Evolutionary conservation across 768 basidiomycete genomes (phyloP).

Genomic region (Porphyrellus cyaneotinctus): DNA sequence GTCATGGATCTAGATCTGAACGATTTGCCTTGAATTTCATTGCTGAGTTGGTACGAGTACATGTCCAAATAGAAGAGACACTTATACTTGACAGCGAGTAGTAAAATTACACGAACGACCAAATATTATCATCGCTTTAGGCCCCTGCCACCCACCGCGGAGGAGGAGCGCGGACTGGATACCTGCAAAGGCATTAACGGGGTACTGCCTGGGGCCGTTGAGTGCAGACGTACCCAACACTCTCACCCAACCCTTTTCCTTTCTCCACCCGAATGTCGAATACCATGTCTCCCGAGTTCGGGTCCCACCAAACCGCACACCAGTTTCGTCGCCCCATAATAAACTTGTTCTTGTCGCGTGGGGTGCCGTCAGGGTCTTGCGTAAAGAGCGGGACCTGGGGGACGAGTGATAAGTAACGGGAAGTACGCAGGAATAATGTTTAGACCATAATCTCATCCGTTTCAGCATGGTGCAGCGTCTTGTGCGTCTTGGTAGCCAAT

Average conservation of each 20-base stretch:
- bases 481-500: slow-evolving; percentile 77
- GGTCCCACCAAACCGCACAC: slow-evolving; percentile 65
- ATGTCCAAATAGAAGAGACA: neutral
- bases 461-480: slow-evolving; percentile 72
- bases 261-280: slow-evolving; percentile 89
- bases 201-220: neutral
- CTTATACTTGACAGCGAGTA: neutral
- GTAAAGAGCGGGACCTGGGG: slow-evolving; percentile 70
- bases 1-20: slow-evolving; percentile 28
- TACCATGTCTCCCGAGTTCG: slow-evolving; percentile 54
- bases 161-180: slow-evolving; percentile 40
- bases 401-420: neutral
- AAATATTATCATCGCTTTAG: slow-evolving; percentile 4
- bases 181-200: slow-evolving; percentile 31
- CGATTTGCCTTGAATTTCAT: slow-evolving; percentile 20
- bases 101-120: neutral
- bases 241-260: slow-evolving; percentile 76
- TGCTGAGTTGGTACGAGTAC: neutral
- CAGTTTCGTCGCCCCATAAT: slow-evolving; percentile 91
- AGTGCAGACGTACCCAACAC: slow-evolving; percentile 56
- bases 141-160: slow-evolving; percentile 36
- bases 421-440: neutral
- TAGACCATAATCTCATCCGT: slow-evolving; percentile 88
- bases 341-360: slow-evolving; percentile 64
- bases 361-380: slow-evolving; percentile 68